phyloP scores from a whole-genome alignment of 768 basidiomycete species.

The Rhizopogon roseolus region DNA sequence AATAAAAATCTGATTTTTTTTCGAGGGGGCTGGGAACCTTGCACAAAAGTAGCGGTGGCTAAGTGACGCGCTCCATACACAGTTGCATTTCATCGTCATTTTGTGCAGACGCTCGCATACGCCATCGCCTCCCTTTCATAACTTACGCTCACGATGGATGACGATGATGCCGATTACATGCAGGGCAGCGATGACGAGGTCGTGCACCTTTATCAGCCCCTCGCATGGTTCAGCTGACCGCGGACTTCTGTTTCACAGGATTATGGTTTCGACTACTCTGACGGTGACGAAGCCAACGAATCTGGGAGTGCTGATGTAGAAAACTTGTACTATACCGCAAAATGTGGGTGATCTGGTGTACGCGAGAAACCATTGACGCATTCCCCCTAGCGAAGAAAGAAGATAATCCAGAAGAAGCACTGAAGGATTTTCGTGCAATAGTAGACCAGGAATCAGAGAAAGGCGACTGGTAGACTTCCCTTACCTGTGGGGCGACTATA shows the following conservation, averaged over 20 bases:
- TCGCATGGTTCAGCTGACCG: not conserved
- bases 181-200: constrained; percentile 86
- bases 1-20: too few relatives aligned
- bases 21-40: too few relatives aligned
- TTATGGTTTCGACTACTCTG: constrained; percentile 96
- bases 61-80: not conserved
- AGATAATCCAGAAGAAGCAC: constrained; percentile 86
- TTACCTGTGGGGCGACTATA: not conserved
- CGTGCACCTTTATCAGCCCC: constrained; percentile 8
- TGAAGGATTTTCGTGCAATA: constrained; percentile 86
- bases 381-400: constrained; percentile 75
- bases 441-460: constrained; percentile 90
- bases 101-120: not conserved
- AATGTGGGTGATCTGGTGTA: constrained; percentile 52
- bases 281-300: constrained; percentile 79
- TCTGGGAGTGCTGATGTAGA: constrained; percentile 85
- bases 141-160: constrained; percentile 56
- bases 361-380: not conserved
- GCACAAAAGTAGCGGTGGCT: too few relatives aligned
- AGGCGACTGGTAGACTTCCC: constrained; percentile 75
- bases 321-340: constrained; percentile 98
- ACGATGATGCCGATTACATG: constrained; percentile 94
- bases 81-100: too few relatives aligned
- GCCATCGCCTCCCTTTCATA: not conserved
- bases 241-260: constrained; percentile 44